Percentiles rank a stretch among this genome's conserved stretches.
phyloP scores from a whole-genome alignment of 805 yeast genomes.

The Dipodascopsis tothii region DNA sequence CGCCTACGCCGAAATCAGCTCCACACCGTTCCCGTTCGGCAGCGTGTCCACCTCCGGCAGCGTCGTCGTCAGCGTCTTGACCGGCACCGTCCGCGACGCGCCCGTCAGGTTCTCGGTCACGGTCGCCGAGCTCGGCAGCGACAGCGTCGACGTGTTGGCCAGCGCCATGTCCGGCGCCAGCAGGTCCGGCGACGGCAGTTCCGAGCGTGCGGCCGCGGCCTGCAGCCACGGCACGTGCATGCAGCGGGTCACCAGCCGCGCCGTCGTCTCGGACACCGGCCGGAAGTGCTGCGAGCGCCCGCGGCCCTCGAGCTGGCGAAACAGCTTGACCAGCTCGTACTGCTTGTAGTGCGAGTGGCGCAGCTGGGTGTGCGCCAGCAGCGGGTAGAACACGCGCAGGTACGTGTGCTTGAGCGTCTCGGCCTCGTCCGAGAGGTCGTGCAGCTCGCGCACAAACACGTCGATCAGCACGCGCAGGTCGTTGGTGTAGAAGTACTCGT shows the following conservation, averaged over 20 bases:
- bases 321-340: slow-evolving; percentile 44
- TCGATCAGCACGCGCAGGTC: slow-evolving; percentile 80
- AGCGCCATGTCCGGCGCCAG: background rate
- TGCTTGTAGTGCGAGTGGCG: slow-evolving; percentile 50
- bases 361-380: slow-evolving; percentile 60
- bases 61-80: background rate
- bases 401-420: slow-evolving; percentile 60
- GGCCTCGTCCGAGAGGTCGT: slow-evolving; percentile 53
- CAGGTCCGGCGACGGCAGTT: background rate
- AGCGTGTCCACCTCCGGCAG: background rate
- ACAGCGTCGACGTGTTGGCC: background rate
- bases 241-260: slow-evolving; percentile 17
- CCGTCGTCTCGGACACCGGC: slow-evolving; percentile 19
- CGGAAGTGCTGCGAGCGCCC: slow-evolving; percentile 8
- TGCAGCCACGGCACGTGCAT: slow-evolving; percentile 17
- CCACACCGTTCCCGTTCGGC: background rate
- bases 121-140: background rate
- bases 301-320: slow-evolving; percentile 39
- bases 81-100: background rate
- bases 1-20: too few relatives aligned
- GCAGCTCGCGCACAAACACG: slow-evolving; percentile 71
- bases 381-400: slow-evolving; percentile 64
- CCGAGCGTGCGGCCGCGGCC: background rate
- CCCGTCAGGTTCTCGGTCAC: background rate
- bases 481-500: slow-evolving; percentile 67